Evolutionary conservation across 1,284 basidiomycete species (phyloP), one percentile per base, ranked within the genome.

Genomic region (Inonotus hispidus): DNA sequence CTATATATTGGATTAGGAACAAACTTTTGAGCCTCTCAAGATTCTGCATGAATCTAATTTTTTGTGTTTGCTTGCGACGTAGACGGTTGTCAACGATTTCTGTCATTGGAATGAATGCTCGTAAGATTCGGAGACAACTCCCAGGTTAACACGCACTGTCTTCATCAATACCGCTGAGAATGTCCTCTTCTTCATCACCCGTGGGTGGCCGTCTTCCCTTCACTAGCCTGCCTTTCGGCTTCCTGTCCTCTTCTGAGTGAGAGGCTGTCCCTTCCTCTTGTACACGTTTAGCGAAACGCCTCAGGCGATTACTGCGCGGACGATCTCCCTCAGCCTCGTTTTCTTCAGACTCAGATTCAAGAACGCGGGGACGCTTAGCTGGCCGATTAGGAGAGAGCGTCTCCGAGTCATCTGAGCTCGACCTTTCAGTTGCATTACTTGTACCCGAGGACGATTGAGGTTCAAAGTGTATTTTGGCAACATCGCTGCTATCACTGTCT

Each of bases 11-110:
- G 41, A 53, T 53, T 11, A 11, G 47, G 19, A 16, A 66, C 79
- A 61, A 61, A 84, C 90, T 76, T 73, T 82, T 88, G 56, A 92
- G 67, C 63, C 74, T 82, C 63, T 87, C 85, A 3, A 92, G 71
- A 65, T 82, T 87, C 68, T 78, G 78, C 66, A 87, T 83, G 68
- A 82, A 90, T 3, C 71, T 65, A 13, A 82, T 81, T 69, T 79
- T 79, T 69, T 83, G 88, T 56, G 76, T 32, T 25, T 54, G 75
- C 23, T 88, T 80, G 35, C 74, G 72, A 38, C 90, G 82, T 25
- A 92, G 71, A 41, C 90, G 83, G 6, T 72, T 74, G 37, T 84
- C 76, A 52, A 92, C 72, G 27, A 92, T 86, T 60, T 76, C 86
- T 92, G 25, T 54, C 55, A 47, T 13, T 45, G 29, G 16, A 45